phyloP scores from a whole-genome alignment of 1,284 basidiomycete species.

The Trametes versicolor region DNA sequence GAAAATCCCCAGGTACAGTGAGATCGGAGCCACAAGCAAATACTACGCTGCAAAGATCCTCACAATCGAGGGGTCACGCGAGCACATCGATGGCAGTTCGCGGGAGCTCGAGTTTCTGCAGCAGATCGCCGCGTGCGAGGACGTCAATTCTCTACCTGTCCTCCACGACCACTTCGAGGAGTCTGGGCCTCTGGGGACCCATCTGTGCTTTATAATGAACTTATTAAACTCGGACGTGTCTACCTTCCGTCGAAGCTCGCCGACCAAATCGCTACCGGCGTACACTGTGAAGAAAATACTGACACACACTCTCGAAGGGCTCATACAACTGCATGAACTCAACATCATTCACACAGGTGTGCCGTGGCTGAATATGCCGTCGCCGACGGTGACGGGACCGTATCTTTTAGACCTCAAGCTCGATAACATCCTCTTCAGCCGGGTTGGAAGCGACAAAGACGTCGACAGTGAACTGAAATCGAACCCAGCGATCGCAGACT shows the following conservation, averaged over 20 bases:
- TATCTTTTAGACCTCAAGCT: constrained; percentile 28
- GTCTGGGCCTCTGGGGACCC: constrained; percentile 19
- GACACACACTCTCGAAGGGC: constrained; percentile 17
- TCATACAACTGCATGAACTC: constrained; percentile 26
- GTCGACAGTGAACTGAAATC: constrained; percentile 10
- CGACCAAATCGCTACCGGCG: constrained; percentile 26
- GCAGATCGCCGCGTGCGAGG: constrained; percentile 21
- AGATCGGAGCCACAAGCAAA: constrained; percentile 8
- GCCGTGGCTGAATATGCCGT: background rate
- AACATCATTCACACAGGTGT: constrained; percentile 35
- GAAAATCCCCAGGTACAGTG: background rate
- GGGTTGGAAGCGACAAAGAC: constrained; percentile 16
- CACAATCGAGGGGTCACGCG: constrained; percentile 18
- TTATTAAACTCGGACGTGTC: constrained; percentile 24
- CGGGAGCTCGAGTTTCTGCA: constrained; percentile 28
- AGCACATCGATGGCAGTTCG: constrained; percentile 11
- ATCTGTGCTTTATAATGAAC: constrained; percentile 27
- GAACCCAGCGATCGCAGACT: constrained; percentile 17
- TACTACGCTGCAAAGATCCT: constrained; percentile 33
- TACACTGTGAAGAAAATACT: constrained; percentile 27
- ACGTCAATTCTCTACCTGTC: constrained; percentile 20
- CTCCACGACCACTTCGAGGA: constrained; percentile 25
- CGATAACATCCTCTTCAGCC: constrained; percentile 29
- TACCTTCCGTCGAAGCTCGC: constrained; percentile 19
- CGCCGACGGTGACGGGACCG: background rate